Conservation (phyloP, 345 rosid species). For the Populus nigra region DNA sequence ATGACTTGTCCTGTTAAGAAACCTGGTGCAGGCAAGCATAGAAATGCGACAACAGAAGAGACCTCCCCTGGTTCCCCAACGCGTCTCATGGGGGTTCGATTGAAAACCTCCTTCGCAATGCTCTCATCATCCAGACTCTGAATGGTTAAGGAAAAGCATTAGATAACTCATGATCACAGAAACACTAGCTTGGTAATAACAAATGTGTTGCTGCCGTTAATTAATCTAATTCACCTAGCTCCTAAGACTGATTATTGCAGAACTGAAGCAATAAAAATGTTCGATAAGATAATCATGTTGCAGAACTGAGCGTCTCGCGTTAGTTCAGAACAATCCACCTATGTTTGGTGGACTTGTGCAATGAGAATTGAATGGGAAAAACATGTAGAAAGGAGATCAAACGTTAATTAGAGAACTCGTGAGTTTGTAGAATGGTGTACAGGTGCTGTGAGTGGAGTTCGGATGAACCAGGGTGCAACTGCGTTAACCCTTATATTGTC, state of each 20-base stretch:
- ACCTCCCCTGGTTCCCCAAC: not conserved
- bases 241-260: too few species aligned
- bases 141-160: not conserved
- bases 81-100: slow-evolving; percentile 1
- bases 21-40: not conserved
- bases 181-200: too few species aligned
- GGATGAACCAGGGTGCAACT: not conserved
- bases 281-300: too few species aligned
- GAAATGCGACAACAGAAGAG: not conserved
- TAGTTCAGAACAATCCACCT: too few species aligned
- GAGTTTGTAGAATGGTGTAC: not conserved
- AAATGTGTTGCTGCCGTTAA: too few species aligned
- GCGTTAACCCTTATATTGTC: slow-evolving; percentile 7
- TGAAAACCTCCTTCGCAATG: not conserved
- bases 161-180: not conserved
- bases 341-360: too few species aligned
- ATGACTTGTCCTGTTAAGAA: not conserved
- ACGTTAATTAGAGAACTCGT: not conserved
- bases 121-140: not conserved
- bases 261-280: too few species aligned
- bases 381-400: not conserved
- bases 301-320: too few species aligned
- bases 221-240: too few species aligned
- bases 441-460: not conserved
- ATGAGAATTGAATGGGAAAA: too few species aligned